phyloP scores from a whole-genome alignment of 2,329 filamentous ascomycete genomes.

The Penicillium sp. region DNA sequence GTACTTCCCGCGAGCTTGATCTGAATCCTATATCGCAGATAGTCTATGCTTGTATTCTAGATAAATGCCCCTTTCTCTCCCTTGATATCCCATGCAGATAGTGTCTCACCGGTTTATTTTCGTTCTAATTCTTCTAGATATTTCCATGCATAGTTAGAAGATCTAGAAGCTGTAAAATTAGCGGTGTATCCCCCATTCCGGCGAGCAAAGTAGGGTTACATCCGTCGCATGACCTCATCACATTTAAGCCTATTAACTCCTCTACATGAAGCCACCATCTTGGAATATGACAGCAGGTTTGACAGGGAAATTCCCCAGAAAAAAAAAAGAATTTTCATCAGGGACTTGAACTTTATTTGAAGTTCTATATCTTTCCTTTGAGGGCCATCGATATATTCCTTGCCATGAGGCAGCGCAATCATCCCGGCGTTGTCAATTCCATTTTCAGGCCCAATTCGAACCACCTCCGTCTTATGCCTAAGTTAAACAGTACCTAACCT shows the following conservation, averaged over 20 bases:
- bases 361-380: not conserved
- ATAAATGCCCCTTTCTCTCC: not conserved
- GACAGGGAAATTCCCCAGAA: not conserved
- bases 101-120: not conserved
- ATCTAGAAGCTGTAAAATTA: not conserved
- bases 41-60: not conserved
- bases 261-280: not conserved
- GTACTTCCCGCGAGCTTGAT: not conserved
- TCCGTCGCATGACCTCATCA: slow-evolving; percentile 9
- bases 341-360: not conserved
- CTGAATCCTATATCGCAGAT: not conserved
- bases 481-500: not conserved
- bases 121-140: not conserved
- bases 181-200: not conserved
- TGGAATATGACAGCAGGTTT: not conserved
- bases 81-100: not conserved
- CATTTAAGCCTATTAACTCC: not conserved
- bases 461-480: slow-evolving; percentile 7
- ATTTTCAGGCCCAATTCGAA: slow-evolving; percentile 8
- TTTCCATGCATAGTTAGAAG: not conserved
- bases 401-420: not conserved
- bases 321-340: too few species aligned
- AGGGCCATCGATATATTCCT: not conserved
- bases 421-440: not conserved
- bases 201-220: slow-evolving; percentile 4